phyloP scores from a whole-genome alignment of 495 filamentous ascomycete species.

The Opeltia flavorubescens region DNA sequence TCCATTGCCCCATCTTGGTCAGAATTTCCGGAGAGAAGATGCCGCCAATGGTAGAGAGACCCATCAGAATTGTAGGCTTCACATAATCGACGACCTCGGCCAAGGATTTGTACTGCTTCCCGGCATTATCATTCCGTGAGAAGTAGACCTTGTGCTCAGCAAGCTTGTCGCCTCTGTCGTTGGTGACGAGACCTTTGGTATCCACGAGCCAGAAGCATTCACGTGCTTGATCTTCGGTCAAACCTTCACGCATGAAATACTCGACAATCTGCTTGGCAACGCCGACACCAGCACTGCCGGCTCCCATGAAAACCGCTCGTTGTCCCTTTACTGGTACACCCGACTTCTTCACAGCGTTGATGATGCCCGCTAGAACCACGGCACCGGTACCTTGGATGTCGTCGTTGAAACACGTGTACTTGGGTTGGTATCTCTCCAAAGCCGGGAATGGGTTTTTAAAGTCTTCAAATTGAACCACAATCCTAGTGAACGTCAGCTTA shows the following conservation, averaged over 20 bases:
- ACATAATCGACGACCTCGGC: constrained; percentile 89
- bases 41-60: constrained; percentile 84
- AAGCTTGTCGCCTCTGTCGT: constrained; percentile 84
- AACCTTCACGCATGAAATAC: constrained; percentile 83
- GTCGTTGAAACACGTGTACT: constrained; percentile 94
- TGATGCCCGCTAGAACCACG: constrained; percentile 86
- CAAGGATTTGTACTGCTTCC: constrained; percentile 76
- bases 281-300: constrained; percentile 88
- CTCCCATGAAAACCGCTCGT: constrained; percentile 89
- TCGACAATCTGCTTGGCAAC: constrained; percentile 94
- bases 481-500: constrained; percentile 30
- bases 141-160: constrained; percentile 98
- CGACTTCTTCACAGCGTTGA: constrained; percentile 84
- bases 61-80: constrained; percentile 86
- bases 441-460: constrained; percentile 98
- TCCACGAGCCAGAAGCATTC: constrained; percentile 96
- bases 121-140: constrained; percentile 80
- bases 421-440: constrained; percentile 71
- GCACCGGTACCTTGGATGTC: constrained; percentile 97
- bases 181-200: constrained; percentile 87
- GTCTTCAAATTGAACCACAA: constrained; percentile 96
- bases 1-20: constrained; percentile 68
- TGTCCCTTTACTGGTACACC: constrained; percentile 79
- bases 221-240: constrained; percentile 81
- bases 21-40: constrained; percentile 86